Base-by-base conservation (phyloP, 2,329 filamentous ascomycete genomes). In the Epichloe uncinata region DNA sequence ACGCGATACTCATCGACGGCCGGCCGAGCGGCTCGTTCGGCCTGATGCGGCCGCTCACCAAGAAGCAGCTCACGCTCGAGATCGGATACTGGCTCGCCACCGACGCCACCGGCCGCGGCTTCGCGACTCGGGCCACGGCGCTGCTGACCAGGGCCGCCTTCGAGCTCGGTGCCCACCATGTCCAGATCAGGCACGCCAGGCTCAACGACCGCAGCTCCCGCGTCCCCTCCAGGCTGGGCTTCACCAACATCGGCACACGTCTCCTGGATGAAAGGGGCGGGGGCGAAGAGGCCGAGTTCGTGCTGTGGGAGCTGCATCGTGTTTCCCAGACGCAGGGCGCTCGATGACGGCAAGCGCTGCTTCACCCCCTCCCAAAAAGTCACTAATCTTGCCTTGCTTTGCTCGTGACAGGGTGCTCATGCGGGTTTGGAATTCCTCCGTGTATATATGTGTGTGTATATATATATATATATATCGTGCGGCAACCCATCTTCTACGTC, bases 11-110 rank as follows among this genome's bases (percentile, higher is more conserved):
- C 12, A 16, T 50, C 7, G 47, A 52, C 22, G 48, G 36, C 9
- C 44, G 40, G 2, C 16, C 51, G 15, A 33, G 47, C 12, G 55
- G 56, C 5, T 58, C 54, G 0, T 52, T 46, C 15, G 54, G 56
- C n/a, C 26, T 58, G 15, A 53, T 54, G 50, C 22, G 3, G 13
- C 38, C 51, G 12, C 30, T 11, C 9, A 45, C 18, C 26, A 16
- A 30, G 20, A 42, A 42, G 26, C 43, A 34, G 4, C 26, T 22
- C 15, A 34, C 42, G 6, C 47, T 57, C 38, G 52, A 54, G 40
- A 49, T 57, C n/a, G 54, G 56, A 15, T 58, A 57, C 52, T 58
- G 56, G 55, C 45, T 58, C 4, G 55, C 53, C 2, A 54, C 51
- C 12, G 18, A 46, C 18, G 47, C 38, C 34, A 58, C 55, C 3